These are phyloP conservation scores for Aspergillus oerlinghausenensis DNA, from an alignment of 2,329 filamentous ascomycete species.

Conservation along the genomic window DNA sequence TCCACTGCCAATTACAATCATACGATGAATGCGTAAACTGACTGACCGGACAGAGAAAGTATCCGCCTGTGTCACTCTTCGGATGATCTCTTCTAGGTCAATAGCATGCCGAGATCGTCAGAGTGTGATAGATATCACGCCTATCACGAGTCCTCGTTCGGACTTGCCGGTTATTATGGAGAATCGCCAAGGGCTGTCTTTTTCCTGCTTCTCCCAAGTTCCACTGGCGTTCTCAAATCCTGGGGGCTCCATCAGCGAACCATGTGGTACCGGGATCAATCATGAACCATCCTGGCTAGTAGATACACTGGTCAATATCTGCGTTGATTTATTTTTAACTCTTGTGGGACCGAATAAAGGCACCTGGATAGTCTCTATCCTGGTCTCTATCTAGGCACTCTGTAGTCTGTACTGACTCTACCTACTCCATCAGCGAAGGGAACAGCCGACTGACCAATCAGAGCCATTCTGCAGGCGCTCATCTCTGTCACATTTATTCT, in stretches of 20 bases:
- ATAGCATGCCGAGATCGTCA: background rate
- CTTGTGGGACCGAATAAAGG: background rate
- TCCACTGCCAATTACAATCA: background rate
- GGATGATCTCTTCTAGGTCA: background rate
- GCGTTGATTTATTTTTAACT: constrained; percentile 1
- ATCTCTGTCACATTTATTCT: constrained; percentile 16
- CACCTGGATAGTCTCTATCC: background rate
- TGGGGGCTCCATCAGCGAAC: constrained; percentile 4
- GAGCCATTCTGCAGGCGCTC: constrained; percentile 27
- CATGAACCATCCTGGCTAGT: constrained; percentile 2
- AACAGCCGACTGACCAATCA: constrained; percentile 17
- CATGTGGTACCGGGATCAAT: constrained; percentile 14
- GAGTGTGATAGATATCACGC: background rate
- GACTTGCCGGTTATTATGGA: background rate
- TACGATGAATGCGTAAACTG: background rate
- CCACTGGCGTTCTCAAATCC: constrained; percentile 11
- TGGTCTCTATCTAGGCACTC: background rate
- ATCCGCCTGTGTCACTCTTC: background rate
- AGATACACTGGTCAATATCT: background rate
- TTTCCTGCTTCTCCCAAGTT: constrained; percentile 2
- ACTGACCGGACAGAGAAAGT: too few species aligned
- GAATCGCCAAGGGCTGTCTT: background rate
- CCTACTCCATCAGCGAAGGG: background rate
- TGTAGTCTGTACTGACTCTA: too few species aligned
- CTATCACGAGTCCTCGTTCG: background rate